Conservation (phyloP, 2,329 filamentous ascomycete species). For the Pseudogymnoascus pannorum region DNA sequence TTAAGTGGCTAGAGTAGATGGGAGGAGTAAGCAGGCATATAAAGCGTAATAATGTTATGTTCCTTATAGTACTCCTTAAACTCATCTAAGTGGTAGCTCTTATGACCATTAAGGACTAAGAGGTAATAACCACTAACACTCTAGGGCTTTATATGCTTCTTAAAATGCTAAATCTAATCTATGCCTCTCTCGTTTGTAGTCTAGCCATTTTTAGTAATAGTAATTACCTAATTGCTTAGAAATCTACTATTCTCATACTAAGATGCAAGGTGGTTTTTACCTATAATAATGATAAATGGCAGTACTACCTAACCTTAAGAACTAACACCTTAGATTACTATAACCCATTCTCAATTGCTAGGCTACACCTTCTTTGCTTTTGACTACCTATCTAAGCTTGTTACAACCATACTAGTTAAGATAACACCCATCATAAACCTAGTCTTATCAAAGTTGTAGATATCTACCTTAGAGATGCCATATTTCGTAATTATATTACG, state of each 20-base stretch:
- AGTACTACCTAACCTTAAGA: not conserved
- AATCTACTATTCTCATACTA: not conserved
- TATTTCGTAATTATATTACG: slow-evolving; percentile 13
- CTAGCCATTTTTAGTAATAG: not conserved
- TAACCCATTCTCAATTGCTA: slow-evolving; percentile 24
- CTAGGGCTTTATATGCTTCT: not conserved
- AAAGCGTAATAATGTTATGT: slow-evolving; percentile 7
- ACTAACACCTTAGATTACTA: not conserved
- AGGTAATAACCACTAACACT: not conserved
- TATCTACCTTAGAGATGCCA: slow-evolving; percentile 15
- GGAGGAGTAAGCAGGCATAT: not conserved
- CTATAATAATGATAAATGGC: not conserved
- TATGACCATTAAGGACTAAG: not conserved
- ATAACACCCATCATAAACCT: slow-evolving; percentile 22
- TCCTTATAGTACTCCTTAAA: slow-evolving; percentile 12
- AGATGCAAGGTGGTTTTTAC: not conserved
- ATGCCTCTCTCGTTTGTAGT: not conserved
- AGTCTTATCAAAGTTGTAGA: slow-evolving; percentile 22
- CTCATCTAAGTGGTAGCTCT: slow-evolving; percentile 5
- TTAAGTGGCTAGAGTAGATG: slow-evolving; percentile 14
- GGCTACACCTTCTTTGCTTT: slow-evolving; percentile 18
- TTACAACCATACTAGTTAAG: slow-evolving; percentile 17
- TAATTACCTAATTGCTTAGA: not conserved
- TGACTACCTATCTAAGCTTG: slow-evolving; percentile 14
- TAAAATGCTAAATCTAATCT: slow-evolving; percentile 4